Conservation (phyloP, 371 early-diverging fungal genomes). For the Sporodiniella umbellata region DNA sequence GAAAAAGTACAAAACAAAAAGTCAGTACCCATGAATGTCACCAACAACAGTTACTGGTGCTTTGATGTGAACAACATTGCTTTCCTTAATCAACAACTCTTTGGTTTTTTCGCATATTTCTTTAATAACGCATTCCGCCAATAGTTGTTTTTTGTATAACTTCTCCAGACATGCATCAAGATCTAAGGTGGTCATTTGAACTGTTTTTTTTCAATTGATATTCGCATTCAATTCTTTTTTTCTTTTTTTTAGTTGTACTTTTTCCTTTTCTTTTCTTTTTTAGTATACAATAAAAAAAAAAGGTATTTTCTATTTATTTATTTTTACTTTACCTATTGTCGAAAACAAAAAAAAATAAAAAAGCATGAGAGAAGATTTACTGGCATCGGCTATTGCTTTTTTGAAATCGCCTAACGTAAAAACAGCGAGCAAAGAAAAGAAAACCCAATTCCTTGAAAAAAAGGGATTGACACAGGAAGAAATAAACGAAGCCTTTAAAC, state of each 20-base stretch:
- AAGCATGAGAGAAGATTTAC: conserved; percentile 43
- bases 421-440: conserved; percentile 52
- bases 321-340: too few species aligned
- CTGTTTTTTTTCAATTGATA: conserved; percentile 12
- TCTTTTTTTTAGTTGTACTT: not conserved
- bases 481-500: conserved; percentile 53
- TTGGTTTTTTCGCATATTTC: conserved; percentile 88
- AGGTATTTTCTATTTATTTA: not conserved
- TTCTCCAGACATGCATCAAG: conserved; percentile 68
- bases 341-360: too few species aligned
- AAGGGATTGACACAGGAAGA: conserved; percentile 57
- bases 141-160: conserved; percentile 72
- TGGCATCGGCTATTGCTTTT: conserved; percentile 53
- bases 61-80: conserved; percentile 84
- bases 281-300: not conserved
- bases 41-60: conserved; percentile 95
- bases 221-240: conserved; percentile 30
- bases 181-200: conserved; percentile 52
- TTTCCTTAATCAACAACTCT: conserved; percentile 85
- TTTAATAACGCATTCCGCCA: conserved; percentile 82
- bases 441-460: conserved; percentile 53
- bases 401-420: conserved; percentile 51
- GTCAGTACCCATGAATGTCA: conserved; percentile 86
- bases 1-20: too few species aligned
- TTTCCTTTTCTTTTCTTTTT: not conserved